Evolutionary conservation across 306 rosid genomes (phyloP), one percentile per base, ranked within the genome.

Genomic region (Cucurbita argyrosperma): DNA sequence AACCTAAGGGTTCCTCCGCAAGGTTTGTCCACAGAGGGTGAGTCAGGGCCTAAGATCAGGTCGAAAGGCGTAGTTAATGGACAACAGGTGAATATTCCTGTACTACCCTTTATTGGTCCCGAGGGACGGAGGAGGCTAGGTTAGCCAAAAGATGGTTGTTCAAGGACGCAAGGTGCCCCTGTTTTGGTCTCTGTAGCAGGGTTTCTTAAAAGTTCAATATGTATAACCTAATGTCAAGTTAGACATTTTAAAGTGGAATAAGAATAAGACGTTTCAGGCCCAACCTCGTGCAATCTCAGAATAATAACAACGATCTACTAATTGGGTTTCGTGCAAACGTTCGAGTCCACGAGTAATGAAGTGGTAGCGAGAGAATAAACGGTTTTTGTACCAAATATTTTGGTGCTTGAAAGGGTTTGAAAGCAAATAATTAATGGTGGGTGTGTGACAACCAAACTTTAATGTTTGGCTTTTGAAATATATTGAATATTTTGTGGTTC

Each of bases 401-500:
- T 54, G 46, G 12, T n/a, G 23, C 4, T 63, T n/a, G 69, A 63
- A 63, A 39, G 30, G 51, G 42, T 64, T 62, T 8, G 49, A 63
- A 63, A 13, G 49, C 49, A 53, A 56, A 6, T 21, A 56, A 19
- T 56, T 19, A 56, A 56, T 21, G 35, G 61, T 19, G 61, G 35
- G 35, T 55, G 30, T 56, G 69, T 40, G 52, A 42, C 71, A 64
- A 42, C 42, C 71, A 42, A 64, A 64, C 71, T 64, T 64, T 64
- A 42, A n/a, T 64, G 71, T 42, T 64, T 64, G 52, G n/a, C 71
- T 64, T 64, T 64, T 64, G 37, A 64, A 30, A 30, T 30, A n/a
- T 64, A 62, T 62, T 62, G 65, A 60, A 60, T 60, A 62, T 62
- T 38, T 64, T 64, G 52, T 64, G 71, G 52, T 64, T 64, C 35